Base-by-base conservation (phyloP, 1,284 basidiomycete species). In the Boletus albobrunnescens region DNA sequence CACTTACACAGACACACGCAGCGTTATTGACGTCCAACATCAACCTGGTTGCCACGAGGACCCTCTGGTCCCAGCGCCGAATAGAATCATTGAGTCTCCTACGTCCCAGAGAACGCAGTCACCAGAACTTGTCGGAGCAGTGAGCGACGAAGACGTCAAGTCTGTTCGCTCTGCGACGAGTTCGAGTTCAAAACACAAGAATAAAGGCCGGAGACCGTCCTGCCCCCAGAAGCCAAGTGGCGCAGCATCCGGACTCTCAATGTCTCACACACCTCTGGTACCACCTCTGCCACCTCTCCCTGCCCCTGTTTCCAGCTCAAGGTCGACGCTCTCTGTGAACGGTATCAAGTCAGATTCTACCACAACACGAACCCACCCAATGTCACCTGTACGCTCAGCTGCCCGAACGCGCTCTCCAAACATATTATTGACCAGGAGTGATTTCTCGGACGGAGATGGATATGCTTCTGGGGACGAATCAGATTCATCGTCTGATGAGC, bases 241-340 rank as follows among this genome's bases (percentile, higher is more conserved):
- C 44, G 82, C 82, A 4, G 79, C 81, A 3, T 80, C 79, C 13
- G 81, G 83, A 14, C 68, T 84, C 28, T 73, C 79, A 32, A 84
- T 88, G 74, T 79, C 79, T 7, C 79, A 81, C 54, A 65, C 80
- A 41, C 69, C 73, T 19, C 50, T 45, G 6, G 47, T 53, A 1
- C 61, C 62, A 22, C 50, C 60, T 14, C 9, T 63, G 2, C 46
- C 60, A 0, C 49, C 49, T 38, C 28, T 55, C 23, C 50, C 53
- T 12, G 3, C 53, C 38, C 33, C 50, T 30, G 33, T 40, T 19
- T 46, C 53, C 1, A 49, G 12, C 8, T 54, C 64, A 16, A 68
- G 42, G 44, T 53, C 54, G 4, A 44, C 53, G 4, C 28, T 42
- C 20, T 50, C 56, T 10, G 46, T 49, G 10, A 60, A 54, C 9